A percentile compares a stretch with the other conserved stretches of the same genome.
These are phyloP conservation scores for Trichoderma breve DNA, from an alignment of 2,329 filamentous ascomycete genomes.

Conservation along the genomic window DNA sequence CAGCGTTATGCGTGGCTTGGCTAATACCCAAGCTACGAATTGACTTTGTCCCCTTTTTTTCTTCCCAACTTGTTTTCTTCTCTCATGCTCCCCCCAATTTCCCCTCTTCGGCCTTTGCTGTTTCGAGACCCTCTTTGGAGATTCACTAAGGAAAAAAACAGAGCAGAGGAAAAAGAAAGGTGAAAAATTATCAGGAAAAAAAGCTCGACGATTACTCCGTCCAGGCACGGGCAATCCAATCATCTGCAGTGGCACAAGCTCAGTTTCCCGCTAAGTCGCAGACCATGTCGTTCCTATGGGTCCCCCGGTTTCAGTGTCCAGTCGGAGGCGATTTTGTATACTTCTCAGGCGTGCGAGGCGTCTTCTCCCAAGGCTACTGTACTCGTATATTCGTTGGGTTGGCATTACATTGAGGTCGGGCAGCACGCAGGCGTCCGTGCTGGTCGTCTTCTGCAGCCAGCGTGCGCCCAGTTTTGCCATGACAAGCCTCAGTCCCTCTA, in stretches of 20 bases:
- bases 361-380: background rate
- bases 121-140: conserved; percentile 2
- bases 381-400: conserved; percentile 11
- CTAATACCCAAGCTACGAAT: background rate
- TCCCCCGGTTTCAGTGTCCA: conserved; percentile 19
- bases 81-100: background rate
- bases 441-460: conserved; percentile 2
- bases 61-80: background rate
- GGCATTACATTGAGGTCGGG: conserved; percentile 20
- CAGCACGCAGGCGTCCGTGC: conserved; percentile 17
- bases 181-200: background rate
- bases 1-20: conserved; percentile 14
- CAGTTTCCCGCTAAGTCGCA: conserved; percentile 18
- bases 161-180: background rate
- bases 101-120: conserved; percentile 9
- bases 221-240: conserved; percentile 14
- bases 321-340: background rate
- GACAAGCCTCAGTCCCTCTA: background rate
- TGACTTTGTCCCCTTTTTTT: background rate
- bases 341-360: conserved; percentile 17
- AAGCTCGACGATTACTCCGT: background rate
- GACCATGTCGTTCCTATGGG: conserved; percentile 2
- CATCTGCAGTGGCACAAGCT: conserved; percentile 16
- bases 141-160: background rate
- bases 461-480: background rate